Evolutionary conservation across 345 rosid genomes (phyloP).

Genomic region (Brassica juncea): DNA sequence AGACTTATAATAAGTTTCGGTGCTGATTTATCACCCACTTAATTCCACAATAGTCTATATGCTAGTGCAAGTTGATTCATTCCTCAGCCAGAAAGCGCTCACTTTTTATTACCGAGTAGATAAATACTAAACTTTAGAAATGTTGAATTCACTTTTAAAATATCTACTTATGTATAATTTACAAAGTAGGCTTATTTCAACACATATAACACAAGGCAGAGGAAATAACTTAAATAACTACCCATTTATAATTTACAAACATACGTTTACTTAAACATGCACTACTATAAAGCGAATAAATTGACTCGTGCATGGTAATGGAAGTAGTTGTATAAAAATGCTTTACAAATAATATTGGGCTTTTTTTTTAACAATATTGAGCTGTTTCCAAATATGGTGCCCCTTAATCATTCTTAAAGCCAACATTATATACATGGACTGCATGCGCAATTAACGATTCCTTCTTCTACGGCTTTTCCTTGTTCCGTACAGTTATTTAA

Average conservation of each 20-base stretch:
- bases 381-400: constrained; percentile 25
- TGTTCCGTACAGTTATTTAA: constrained; percentile 39
- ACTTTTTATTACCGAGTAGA: constrained; percentile 8
- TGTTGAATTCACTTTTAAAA: background rate
- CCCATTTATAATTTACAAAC: constrained; percentile 1
- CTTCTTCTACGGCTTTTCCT: constrained; percentile 34
- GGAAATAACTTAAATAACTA: background rate
- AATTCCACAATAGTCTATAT: background rate
- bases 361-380: constrained; percentile 11
- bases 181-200: background rate
- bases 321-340: constrained; percentile 32
- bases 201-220: background rate
- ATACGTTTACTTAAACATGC: background rate
- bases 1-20: background rate
- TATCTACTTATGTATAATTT: background rate
- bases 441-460: constrained; percentile 42
- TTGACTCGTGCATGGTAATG: constrained; percentile 27
- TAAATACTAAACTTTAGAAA: background rate
- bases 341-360: constrained; percentile 18
- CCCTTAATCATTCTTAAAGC: constrained; percentile 40
- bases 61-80: constrained; percentile 32
- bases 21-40: background rate
- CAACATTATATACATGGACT: background rate
- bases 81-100: constrained; percentile 8
- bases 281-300: constrained; percentile 23